Conservation (phyloP, 495 filamentous ascomycete genomes). For the Hyphodiscus hymeniophilus region DNA sequence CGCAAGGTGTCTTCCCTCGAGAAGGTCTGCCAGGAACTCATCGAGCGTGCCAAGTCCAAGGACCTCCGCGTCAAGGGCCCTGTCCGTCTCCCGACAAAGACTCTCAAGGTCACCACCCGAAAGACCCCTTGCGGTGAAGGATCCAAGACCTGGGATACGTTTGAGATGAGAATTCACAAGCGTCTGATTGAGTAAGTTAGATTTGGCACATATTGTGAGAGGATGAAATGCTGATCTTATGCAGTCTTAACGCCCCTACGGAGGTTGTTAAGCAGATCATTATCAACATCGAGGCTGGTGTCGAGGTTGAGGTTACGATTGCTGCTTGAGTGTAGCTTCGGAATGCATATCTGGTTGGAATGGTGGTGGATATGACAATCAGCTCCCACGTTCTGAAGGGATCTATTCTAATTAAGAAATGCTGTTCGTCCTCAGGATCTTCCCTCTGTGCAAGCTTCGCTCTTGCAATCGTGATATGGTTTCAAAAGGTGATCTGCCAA, state of each 20-base stretch:
- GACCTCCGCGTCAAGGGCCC: conserved; percentile 97
- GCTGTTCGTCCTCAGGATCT: background rate
- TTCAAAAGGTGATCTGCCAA: no score
- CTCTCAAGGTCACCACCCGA: conserved; percentile 87
- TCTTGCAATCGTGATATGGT: no score
- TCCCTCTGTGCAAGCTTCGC: background rate
- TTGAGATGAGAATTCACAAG: conserved; percentile 99
- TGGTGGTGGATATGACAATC: background rate
- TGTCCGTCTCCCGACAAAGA: conserved; percentile 97
- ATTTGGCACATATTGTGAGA: background rate
- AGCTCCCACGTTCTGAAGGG: conserved; percentile 9
- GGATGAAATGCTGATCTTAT: conserved; percentile 6
- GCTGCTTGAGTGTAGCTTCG: conserved; percentile 61
- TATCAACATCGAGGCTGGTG: conserved; percentile 99
- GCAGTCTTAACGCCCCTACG: conserved; percentile 87
- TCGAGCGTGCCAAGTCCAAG: conserved; percentile 98
- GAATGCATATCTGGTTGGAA: background rate
- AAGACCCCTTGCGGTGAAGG: conserved; percentile 99
- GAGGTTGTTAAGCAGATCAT: conserved; percentile 99
- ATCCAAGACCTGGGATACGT: conserved; percentile 99
- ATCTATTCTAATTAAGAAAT: conserved; percentile 9
- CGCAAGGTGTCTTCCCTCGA: conserved; percentile 90
- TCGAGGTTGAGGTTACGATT: conserved; percentile 99
- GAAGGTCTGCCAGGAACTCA: conserved; percentile 97
- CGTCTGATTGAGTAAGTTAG: conserved; percentile 82